Evolutionary conservation across 1,139 yeast genomes (phyloP), one percentile per base, ranked within the genome.

Genomic region (Martiniozyma asiatica): DNA sequence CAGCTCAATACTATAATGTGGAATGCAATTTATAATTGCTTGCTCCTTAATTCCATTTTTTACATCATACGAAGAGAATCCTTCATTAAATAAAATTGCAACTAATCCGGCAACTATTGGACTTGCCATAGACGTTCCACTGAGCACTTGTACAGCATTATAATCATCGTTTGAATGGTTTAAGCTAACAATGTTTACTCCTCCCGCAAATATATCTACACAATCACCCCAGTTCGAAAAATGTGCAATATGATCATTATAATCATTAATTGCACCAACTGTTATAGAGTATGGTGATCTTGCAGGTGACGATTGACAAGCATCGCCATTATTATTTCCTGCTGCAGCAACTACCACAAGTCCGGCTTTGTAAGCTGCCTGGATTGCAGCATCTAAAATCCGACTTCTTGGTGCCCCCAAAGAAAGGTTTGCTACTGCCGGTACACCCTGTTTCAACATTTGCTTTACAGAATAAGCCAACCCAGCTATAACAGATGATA

Each of bases 71-170:
- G 65, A 57, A 0, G 57, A 44, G 4, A 71, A 57, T 0, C 93
- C 94, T 40, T 61, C 56, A 26, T 81, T 73, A 39, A 84, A 53
- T 28, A 71, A 51, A 21, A 72, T 65, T 0, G 87, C 89, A 2
- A 65, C 72, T 24, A 80, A 45, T 0, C 95, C 96, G 0, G 89
- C 63, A 6, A 81, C 79, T 2, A 73, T 62, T 0, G 95, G 95
- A 1, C 94, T 65, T 0, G 94, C 74, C 84, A 82, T 82, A 1
- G 94, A 82, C 0, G 95, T 84, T 0, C 96, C 96, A 2, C 92
- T 73, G 38, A 76, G 63, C 4, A 51, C 43, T 27, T 60, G 68
- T 1, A 71, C 59, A n/a, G 40, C 33, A 5, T 40, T 33, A 13
- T 44, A 42, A 24, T 47, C 31, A 7, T 30, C 24, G 8, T 36